phyloP scores from a whole-genome alignment of 768 basidiomycete genomes.

The Phaffia australis region DNA sequence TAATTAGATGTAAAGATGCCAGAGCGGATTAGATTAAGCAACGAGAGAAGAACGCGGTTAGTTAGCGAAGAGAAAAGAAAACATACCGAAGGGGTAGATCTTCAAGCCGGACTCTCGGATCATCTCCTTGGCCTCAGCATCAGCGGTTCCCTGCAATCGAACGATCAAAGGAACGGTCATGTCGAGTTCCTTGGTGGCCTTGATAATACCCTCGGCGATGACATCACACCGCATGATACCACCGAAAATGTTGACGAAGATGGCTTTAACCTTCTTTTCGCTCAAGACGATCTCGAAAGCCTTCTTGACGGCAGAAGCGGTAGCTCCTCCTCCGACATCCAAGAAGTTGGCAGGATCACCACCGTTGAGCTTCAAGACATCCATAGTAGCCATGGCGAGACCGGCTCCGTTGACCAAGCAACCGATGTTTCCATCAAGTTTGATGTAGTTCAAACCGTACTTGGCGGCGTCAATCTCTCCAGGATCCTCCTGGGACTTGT shows the following conservation, averaged over 20 bases:
- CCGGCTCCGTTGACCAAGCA: constrained; percentile 98
- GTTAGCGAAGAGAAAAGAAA: not conserved
- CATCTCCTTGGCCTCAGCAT: constrained; percentile 43
- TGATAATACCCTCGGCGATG: constrained; percentile 70
- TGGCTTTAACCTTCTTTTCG: constrained; percentile 89
- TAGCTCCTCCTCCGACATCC: constrained; percentile 96
- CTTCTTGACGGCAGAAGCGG: constrained; percentile 99
- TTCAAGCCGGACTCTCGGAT: constrained; percentile 83
- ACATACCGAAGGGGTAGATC: constrained; percentile 64
- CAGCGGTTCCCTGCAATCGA: constrained; percentile 62
- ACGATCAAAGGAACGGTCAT: constrained; percentile 82
- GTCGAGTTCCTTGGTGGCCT: constrained; percentile 82
- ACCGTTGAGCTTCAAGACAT: constrained; percentile 90
- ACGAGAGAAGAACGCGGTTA: not conserved
- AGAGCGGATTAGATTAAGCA: not conserved
- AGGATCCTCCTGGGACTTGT: constrained; percentile 87
- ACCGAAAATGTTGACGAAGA: constrained; percentile 75
- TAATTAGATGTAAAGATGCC: constrained; percentile 1
- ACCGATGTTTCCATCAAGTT: constrained; percentile 92
- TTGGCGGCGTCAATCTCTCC: constrained; percentile 97
- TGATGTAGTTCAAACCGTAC: constrained; percentile 29
- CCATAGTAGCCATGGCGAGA: constrained; percentile 99
- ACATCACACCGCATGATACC: constrained; percentile 97
- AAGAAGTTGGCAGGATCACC: constrained; percentile 96
- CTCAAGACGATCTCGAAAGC: constrained; percentile 89